phyloP scores from a whole-genome alignment of 768 basidiomycete species.

The Leccinellum rugosiceps region DNA sequence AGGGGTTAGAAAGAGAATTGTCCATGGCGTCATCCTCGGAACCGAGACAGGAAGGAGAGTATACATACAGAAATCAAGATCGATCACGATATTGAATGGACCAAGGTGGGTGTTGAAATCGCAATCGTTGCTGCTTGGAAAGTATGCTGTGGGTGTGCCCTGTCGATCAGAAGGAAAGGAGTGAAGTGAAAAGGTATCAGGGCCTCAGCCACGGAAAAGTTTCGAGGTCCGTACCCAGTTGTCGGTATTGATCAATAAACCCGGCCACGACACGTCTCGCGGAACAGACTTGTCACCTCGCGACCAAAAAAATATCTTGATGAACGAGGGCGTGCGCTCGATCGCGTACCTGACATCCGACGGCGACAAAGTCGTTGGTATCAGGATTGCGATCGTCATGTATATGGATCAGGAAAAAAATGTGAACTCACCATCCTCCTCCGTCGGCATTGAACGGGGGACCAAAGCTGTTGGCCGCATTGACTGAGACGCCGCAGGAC shows the following conservation, averaged over 20 bases:
- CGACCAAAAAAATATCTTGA: conserved; percentile 42
- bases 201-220: background rate
- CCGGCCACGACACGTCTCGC: conserved; percentile 28
- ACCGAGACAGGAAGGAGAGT: background rate
- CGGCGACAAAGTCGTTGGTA: background rate
- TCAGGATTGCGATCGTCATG: background rate
- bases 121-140: conserved; percentile 54
- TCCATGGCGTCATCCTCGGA: background rate
- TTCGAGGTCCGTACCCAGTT: conserved; percentile 23
- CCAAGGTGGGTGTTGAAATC: conserved; percentile 53
- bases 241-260: conserved; percentile 14
- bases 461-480: conserved; percentile 30
- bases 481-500: conserved; percentile 31
- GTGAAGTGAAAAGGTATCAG: background rate
- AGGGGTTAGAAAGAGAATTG: background rate
- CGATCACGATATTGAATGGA: conserved; percentile 62
- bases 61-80: conserved; percentile 34
- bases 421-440: conserved; percentile 34
- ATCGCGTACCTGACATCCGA: conserved; percentile 34
- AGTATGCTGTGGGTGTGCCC: conserved; percentile 60
- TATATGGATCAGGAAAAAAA: background rate
- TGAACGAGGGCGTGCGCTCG: conserved; percentile 29
- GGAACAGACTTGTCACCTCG: conserved; percentile 31
- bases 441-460: conserved; percentile 33
- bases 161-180: conserved; percentile 15